Evolutionary conservation across 176 grass and related monocot genomes (phyloP), one percentile per base, ranked within the genome.

Genomic region (Coix lacrymajobi): DNA sequence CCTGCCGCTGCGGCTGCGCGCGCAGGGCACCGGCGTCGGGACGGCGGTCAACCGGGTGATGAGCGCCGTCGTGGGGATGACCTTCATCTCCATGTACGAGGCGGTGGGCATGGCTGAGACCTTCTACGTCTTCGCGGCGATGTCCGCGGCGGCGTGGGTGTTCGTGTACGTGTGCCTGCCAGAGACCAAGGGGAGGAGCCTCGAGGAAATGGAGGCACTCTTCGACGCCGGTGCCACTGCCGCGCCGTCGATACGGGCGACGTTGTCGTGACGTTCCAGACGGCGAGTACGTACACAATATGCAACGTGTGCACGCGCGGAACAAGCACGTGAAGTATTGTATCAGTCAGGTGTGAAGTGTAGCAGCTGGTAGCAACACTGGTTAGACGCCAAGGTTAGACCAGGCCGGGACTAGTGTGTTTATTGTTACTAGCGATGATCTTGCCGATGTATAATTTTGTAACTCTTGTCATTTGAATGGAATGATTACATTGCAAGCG

Each of bases 201-300:
- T 94, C 63, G 92, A 94, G 83, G 90, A 95, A 39, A 92, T 95
- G 81, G 87, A 92, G 76, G 85, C 62, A 29, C 86, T 95, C 60
- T 95, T 95, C 66, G 82, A 89, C 33, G 22, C 3, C 54, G 19
- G 4, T 34, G 12, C 30, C 33, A 36, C 26, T 22, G 34, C 3
- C 12, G 30, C 12, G 44, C 17, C 40, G 4, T 20, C 41, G 41
- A 1, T 60, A 17, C 69, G 56, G 69, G 0, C 25, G 49, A 1
- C 62, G 29, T 11, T 36, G 70, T 22, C 70, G 30, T 75, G 58
- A 75, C 71, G 20, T 25, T 9, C 11, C 3, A 2, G 66, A 40
- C 36, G 7, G 11, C 37, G 11, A 25, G 22, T 25, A 69, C 54
- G 33, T 33, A 51, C 17, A 25, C 41, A 43, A 11, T 41, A 17